Evolutionary conservation across 371 early-diverging fungal genomes (phyloP), one percentile per base, ranked within the genome.

Genomic region (Zancudomyces culisetae): DNA sequence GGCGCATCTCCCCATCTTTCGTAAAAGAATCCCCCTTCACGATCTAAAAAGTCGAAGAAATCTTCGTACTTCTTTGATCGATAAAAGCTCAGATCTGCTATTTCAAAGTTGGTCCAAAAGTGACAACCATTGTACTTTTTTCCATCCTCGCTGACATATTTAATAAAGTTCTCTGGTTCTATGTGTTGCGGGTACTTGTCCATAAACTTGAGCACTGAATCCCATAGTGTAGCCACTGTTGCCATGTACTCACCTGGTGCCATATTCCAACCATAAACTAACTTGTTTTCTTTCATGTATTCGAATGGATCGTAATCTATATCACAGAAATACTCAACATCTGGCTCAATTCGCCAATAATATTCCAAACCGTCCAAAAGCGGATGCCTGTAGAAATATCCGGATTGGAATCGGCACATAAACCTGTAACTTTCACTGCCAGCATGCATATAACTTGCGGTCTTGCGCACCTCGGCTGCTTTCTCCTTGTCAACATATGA

Each of bases 1-100:
- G 97, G 95, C 0, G 95, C 97, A 73, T 96, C 95, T 3, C 95
- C 93, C 93, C 93, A 93, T 64, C 85, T 69, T 63, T 93, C 92
- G 60, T 92, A 94, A 60, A 85, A 93, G 74, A 92, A 96, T 0
- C 92, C 91, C 12, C 93, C 92, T 15, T 74, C 64, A 42, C 63
- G 64, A 57, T 96, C 95, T 24, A 96, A 62, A 55, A 75, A 80
- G 19, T 87, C 73, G 63, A 96, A 95, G 57, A 72, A 90, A 10
- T 68, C 63, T 19, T 62, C 54, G 59, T 92, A 95, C 30, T 66
- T 72, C 8, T 69, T 60, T 19, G 74, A 66, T 55, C 90, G 71
- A 59, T 82, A 80, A 60, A 90, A 83, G 20, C 79, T 73, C 57
- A 95, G 71, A 59, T 76, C 76, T n/a, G 72, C 96, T 51, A 96